Evolutionary conservation across 257 asterid species (phyloP), one percentile per base, ranked within the genome.

Genomic region (Scutellaria barbata): DNA sequence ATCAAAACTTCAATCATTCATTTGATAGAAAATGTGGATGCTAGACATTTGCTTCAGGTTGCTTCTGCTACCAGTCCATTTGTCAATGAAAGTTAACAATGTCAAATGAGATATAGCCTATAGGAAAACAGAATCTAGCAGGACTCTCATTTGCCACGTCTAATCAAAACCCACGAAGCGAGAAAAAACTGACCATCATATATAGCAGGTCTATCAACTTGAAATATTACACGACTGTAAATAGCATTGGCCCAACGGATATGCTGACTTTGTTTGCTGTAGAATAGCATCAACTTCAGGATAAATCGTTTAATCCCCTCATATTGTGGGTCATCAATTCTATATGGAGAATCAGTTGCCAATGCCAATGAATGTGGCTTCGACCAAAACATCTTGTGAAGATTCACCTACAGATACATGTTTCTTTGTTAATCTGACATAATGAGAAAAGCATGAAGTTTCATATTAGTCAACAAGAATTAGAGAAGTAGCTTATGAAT

Each of bases 311-410:
- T 86, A 53, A 88, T 40, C 12, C 96, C 98, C 74, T 79, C 86
- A 57, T 85, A 88, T 10, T 89, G 80, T 14, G 96, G 99, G 22
- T 85, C 95, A 50, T 84, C 89, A 75, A 86, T 76, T 68, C 96
- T 83, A 53, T 82, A 58, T 5, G 88, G 90, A 10, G 99, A 94
- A 81, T 83, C 92, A 75, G 73, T 67, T 17, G 93, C 83, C 82
- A 94, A 77, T 5, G 95, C 96, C 86, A 94, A 80, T 50, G 99
- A 91, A 50, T 82, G 73, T 60, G 99, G 99, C 79, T 90, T 92
- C 47, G 95, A 83, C 95, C 96, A 89, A 78, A 91, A 89, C 96
- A 94, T 83, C 88, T 88, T 89, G 77, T 91, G 86, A 80, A 86
- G 81, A 74, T 85, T 92, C 78, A 83, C 97, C 97, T 91, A 50